A percentile compares a stretch with the other conserved stretches of the same genome.
phyloP scores from a whole-genome alignment of 1,139 yeast species.

The Debaryomycetaceae sp. region DNA sequence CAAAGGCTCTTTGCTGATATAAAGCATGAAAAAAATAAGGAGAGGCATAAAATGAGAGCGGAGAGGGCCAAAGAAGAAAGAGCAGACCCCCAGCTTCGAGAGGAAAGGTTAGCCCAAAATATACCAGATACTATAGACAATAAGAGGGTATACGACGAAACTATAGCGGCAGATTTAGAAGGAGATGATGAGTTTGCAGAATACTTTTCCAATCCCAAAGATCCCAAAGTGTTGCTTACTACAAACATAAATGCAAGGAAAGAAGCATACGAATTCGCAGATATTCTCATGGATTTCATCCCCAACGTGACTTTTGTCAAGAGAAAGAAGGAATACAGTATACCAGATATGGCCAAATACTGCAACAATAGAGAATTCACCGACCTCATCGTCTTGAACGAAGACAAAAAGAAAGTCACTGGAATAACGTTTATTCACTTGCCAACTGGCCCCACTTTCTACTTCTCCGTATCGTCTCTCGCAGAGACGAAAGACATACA shows the following conservation, averaged over 20 bases:
- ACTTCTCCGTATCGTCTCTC: constrained; percentile 80
- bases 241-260: constrained; percentile 85
- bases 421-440: constrained; percentile 91
- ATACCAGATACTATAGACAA: constrained; percentile 86
- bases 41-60: constrained; percentile 70
- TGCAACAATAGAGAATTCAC: constrained; percentile 83
- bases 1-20: constrained; percentile 74
- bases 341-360: constrained; percentile 81
- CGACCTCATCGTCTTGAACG: constrained; percentile 83
- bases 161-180: constrained; percentile 69
- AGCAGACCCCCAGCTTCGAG: constrained; percentile 75
- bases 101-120: constrained; percentile 73
- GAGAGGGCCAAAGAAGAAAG: constrained; percentile 82
- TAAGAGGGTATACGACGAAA: constrained; percentile 88
- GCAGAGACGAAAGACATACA: constrained; percentile 69
- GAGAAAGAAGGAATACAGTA: constrained; percentile 76
- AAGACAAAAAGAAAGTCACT: constrained; percentile 86
- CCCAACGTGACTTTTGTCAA: constrained; percentile 87
- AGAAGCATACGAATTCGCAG: constrained; percentile 88
- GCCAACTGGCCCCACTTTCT: constrained; percentile 93
- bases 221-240: constrained; percentile 83
- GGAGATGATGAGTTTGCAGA: constrained; percentile 79
- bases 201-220: constrained; percentile 52
- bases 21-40: constrained; percentile 72
- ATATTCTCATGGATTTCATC: constrained; percentile 74